Evolutionary conservation across 179 eudicot species (phyloP).

Genomic region (Gypsophila paniculata): DNA sequence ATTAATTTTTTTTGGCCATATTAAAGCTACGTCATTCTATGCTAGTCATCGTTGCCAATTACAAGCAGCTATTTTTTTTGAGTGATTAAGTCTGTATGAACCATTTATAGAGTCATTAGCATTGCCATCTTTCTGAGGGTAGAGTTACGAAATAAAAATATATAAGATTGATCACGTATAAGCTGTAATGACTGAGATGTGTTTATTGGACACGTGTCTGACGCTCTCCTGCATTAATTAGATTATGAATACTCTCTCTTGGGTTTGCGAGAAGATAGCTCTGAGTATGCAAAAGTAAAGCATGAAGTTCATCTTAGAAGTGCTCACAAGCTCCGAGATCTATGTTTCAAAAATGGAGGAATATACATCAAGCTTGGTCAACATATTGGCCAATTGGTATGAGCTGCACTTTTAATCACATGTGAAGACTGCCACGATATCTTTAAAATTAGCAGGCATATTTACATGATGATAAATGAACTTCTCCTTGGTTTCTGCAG

Average conservation of each 20-base stretch:
- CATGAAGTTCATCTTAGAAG: slow-evolving; percentile 79
- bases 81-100: background rate
- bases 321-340: slow-evolving; percentile 78
- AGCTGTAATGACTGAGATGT: background rate
- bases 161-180: background rate
- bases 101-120: background rate
- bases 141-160: background rate
- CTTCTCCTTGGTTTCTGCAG: background rate
- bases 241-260: slow-evolving; percentile 90
- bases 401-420: slow-evolving; percentile 17
- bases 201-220: background rate
- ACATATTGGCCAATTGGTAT: slow-evolving; percentile 93
- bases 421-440: slow-evolving; percentile 3
- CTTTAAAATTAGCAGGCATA: background rate
- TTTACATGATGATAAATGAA: slow-evolving; percentile 3
- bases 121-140: background rate
- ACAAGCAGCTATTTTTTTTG: background rate
- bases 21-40: background rate
- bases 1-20: background rate
- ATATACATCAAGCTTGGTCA: slow-evolving; percentile 99
- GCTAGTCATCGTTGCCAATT: background rate
- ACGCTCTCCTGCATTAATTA: slow-evolving; percentile 27
- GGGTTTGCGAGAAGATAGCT: slow-evolving; percentile 85
- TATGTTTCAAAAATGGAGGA: slow-evolving; percentile 93
- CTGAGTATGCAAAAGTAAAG: slow-evolving; percentile 56